These are phyloP conservation scores for Ophiostoma pallidulum DNA, from an alignment of 2,329 filamentous ascomycete genomes.

Conservation along the genomic window DNA sequence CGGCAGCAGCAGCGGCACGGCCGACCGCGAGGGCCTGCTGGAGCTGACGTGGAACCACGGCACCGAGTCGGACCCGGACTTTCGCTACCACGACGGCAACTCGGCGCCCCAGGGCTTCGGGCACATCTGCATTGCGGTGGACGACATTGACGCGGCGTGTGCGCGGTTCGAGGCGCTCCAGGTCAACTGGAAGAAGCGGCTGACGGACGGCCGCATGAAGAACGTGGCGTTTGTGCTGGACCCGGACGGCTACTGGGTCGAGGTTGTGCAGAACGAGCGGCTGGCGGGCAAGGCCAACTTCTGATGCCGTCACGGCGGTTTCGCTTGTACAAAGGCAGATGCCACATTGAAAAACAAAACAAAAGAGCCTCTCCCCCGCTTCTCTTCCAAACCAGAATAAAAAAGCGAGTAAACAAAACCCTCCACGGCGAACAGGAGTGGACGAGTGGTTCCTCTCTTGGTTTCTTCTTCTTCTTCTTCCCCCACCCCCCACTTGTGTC, in stretches of 20 bases:
- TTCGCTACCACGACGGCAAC: constrained; percentile 90
- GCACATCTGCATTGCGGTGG: constrained; percentile 81
- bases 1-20: constrained; percentile 45
- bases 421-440: too few relatives aligned
- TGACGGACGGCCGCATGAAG: constrained; percentile 89
- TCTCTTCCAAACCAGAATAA: too few relatives aligned
- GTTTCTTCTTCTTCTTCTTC: too few relatives aligned
- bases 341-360: too few relatives aligned
- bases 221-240: constrained; percentile 87
- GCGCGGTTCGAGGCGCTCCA: constrained; percentile 71
- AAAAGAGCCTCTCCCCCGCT: too few relatives aligned
- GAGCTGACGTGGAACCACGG: constrained; percentile 82
- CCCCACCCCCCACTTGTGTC: too few relatives aligned
- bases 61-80: constrained; percentile 74
- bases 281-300: constrained; percentile 47
- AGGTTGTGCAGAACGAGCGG: constrained; percentile 69
- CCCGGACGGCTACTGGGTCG: constrained; percentile 79
- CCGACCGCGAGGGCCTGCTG: constrained; percentile 64
- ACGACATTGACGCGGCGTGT: constrained; percentile 83
- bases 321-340: too few relatives aligned
- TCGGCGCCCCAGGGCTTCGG: constrained; percentile 86
- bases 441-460: too few relatives aligned
- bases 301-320: too few relatives aligned
- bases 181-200: constrained; percentile 87
- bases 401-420: too few relatives aligned